A percentile compares a stretch with the other conserved stretches of the same genome.
Evolutionary conservation across 164 flowering plant genomes (phyloP).

Genomic region (Liriodendron chinense): DNA sequence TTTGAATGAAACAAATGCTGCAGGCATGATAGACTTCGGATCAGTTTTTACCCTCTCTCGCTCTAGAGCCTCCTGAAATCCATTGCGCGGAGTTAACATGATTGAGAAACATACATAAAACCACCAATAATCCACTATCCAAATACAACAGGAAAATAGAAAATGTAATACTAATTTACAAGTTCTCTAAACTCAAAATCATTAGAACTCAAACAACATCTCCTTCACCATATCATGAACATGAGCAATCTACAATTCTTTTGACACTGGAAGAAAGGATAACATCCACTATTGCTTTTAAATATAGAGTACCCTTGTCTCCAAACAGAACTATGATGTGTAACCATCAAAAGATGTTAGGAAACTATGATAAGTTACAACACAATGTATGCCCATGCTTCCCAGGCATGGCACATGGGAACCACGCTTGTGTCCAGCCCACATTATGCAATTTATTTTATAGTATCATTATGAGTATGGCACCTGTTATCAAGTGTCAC

Average conservation of each 20-base stretch:
- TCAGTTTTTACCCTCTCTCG: slow-evolving; percentile 37
- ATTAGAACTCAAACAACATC: neutral
- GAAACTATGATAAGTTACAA: too few species aligned
- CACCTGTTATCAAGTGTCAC: too few species aligned
- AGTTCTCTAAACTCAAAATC: neutral
- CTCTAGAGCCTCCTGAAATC: slow-evolving; percentile 51
- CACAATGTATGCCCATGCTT: too few species aligned
- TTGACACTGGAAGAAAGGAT: neutral
- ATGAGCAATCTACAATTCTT: neutral
- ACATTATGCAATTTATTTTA: too few species aligned
- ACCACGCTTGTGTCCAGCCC: too few species aligned
- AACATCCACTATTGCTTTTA: neutral
- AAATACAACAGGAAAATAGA: neutral
- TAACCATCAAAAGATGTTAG: too few species aligned
- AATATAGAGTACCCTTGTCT: neutral
- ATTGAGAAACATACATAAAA: neutral
- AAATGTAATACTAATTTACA: neutral
- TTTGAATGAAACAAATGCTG: slow-evolving; percentile 90
- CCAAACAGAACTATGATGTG: neutral
- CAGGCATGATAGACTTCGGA: slow-evolving; percentile 68
- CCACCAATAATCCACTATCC: neutral
- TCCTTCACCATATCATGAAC: neutral
- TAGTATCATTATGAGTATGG: too few species aligned
- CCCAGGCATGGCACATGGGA: too few species aligned
- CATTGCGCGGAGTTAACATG: neutral